Evolutionary conservation across 495 filamentous ascomycete genomes (phyloP).

Genomic region (Aspergillus egyptiacus): DNA sequence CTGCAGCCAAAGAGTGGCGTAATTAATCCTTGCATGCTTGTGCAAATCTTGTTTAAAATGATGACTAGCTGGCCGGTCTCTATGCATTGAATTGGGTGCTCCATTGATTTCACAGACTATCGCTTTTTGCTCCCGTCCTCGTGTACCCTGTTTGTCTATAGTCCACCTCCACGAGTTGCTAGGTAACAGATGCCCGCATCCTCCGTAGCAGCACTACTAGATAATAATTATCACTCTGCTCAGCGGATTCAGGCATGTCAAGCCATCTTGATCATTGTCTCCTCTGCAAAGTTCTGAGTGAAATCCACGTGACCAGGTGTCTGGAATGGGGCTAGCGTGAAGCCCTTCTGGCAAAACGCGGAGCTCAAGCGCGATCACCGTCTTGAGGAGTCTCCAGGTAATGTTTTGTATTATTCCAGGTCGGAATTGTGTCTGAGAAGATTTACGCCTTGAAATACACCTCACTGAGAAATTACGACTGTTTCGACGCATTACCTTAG

Average conservation of each 20-base stretch:
- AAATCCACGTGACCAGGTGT: slow-evolving; percentile 19
- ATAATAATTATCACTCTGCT: too few relatives aligned
- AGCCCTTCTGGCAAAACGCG: slow-evolving; percentile 31
- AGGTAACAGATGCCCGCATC: background rate
- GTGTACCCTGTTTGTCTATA: slow-evolving; percentile 1
- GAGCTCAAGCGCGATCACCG: slow-evolving; percentile 24
- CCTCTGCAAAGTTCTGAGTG: too few relatives aligned
- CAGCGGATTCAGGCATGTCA: too few relatives aligned
- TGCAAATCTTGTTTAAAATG: slow-evolving; percentile 18
- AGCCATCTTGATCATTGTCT: too few relatives aligned
- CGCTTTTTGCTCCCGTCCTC: slow-evolving; percentile 17
- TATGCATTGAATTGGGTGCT: slow-evolving; percentile 17
- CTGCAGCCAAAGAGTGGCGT: slow-evolving; percentile 16
- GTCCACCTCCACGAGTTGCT: too few relatives aligned
- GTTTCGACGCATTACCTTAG: background rate
- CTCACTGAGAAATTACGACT: background rate
- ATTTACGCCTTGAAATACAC: background rate
- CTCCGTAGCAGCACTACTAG: background rate
- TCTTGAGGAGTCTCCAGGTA: slow-evolving; percentile 13
- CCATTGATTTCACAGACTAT: too few relatives aligned
- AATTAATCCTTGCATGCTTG: slow-evolving; percentile 14
- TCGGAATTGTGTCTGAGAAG: background rate
- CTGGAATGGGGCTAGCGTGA: slow-evolving; percentile 27
- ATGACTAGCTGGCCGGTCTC: slow-evolving; percentile 13
- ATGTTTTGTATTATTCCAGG: slow-evolving; percentile 8